A percentile compares a stretch with the other conserved stretches of the same genome.
Conservation (phyloP, 2,329 filamentous ascomycete genomes). For the Ceratocystis cacaofunesta region DNA sequence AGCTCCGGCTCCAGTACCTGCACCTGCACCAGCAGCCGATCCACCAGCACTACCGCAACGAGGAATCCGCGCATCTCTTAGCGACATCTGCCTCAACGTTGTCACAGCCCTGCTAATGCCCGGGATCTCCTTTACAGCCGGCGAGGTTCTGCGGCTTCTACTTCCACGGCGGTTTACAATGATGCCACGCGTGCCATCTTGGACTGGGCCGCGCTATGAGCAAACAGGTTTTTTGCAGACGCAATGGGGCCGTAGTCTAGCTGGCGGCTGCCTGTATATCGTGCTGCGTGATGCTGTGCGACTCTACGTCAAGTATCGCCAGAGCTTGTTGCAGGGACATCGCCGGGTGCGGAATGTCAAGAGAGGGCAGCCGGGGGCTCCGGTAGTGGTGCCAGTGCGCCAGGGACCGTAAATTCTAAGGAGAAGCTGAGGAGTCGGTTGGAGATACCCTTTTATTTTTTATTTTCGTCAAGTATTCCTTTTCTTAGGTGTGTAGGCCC, state of each 20-base stretch:
- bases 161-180: slow-evolving; percentile 56
- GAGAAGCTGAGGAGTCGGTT: background rate
- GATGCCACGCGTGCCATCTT: slow-evolving; percentile 22
- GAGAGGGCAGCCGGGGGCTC: background rate
- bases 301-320: slow-evolving; percentile 49
- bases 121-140: slow-evolving; percentile 61
- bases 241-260: slow-evolving; percentile 75
- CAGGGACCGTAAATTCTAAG: background rate
- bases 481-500: background rate
- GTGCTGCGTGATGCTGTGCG: slow-evolving; percentile 57
- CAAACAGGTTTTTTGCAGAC: slow-evolving; percentile 59
- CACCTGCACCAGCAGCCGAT: slow-evolving; percentile 16
- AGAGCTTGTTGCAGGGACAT: slow-evolving; percentile 39
- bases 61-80: slow-evolving; percentile 26
- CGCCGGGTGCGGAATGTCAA: slow-evolving; percentile 38
- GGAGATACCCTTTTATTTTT: background rate
- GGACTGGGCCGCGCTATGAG: slow-evolving; percentile 19
- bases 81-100: slow-evolving; percentile 34
- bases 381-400: background rate
- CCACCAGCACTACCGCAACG: slow-evolving; percentile 18
- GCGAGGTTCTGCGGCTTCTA: slow-evolving; percentile 53
- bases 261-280: slow-evolving; percentile 79
- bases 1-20: slow-evolving; percentile 15
- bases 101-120: slow-evolving; percentile 58
- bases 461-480: background rate